Percentiles rank a stretch among this genome's conserved stretches.
phyloP scores from a whole-genome alignment of 1,284 basidiomycete genomes.

The Xerocomus amazonicus region DNA sequence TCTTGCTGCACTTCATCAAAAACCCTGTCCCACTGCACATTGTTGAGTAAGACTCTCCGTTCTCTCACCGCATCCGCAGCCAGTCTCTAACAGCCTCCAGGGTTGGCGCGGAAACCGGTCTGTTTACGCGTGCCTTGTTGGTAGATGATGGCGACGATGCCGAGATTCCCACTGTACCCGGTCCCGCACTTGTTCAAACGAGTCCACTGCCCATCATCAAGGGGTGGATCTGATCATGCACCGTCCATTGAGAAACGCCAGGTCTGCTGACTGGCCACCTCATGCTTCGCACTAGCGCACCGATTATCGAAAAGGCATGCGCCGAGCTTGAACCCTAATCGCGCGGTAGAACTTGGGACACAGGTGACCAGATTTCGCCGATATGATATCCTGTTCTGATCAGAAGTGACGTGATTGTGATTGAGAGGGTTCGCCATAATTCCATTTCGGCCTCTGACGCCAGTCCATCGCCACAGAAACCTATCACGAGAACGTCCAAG shows the following conservation, averaged over 20 bases:
- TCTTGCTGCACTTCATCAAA: slow-evolving; percentile 66
- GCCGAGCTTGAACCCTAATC: slow-evolving; percentile 66
- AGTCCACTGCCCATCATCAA: slow-evolving; percentile 45
- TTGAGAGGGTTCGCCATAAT: slow-evolving; percentile 69
- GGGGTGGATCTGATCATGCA: slow-evolving; percentile 62
- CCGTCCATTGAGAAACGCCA: slow-evolving; percentile 53
- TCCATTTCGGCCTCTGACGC: slow-evolving; percentile 68
- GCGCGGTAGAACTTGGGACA: slow-evolving; percentile 85
- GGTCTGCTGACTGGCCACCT: slow-evolving; percentile 36
- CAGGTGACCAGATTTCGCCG: slow-evolving; percentile 38
- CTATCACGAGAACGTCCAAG: slow-evolving; percentile 50
- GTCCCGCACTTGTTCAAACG: slow-evolving; percentile 46
- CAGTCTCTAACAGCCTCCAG: slow-evolving; percentile 31
- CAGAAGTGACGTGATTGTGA: slow-evolving; percentile 62
- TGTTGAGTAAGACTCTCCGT: slow-evolving; percentile 54
- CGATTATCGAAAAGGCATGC: slow-evolving; percentile 58
- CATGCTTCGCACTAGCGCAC: slow-evolving; percentile 85
- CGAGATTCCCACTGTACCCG: slow-evolving; percentile 45
- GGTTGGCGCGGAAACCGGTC: slow-evolving; percentile 71
- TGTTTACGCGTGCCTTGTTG: slow-evolving; percentile 75
- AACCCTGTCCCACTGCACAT: slow-evolving; percentile 53
- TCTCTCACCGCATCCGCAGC: background rate
- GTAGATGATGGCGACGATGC: slow-evolving; percentile 52
- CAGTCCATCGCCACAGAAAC: slow-evolving; percentile 53
- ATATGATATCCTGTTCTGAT: no score